These are phyloP conservation scores for Pseudocercospora crystallina DNA, from an alignment of 2,329 filamentous ascomycete species.

Conservation along the genomic window DNA sequence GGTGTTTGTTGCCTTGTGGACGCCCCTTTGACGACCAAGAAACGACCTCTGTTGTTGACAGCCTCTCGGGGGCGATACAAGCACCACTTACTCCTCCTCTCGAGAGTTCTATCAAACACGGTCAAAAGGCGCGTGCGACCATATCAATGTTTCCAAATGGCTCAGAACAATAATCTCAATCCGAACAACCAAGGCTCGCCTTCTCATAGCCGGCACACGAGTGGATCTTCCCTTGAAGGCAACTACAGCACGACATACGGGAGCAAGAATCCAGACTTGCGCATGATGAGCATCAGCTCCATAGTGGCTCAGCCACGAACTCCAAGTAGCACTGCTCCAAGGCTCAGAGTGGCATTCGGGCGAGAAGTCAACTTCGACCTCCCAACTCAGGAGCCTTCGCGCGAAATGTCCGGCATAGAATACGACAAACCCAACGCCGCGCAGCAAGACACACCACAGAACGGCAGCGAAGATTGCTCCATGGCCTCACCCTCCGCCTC, in stretches of 20 bases:
- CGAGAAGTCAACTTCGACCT: slow-evolving; percentile 5
- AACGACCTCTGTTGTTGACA: no score
- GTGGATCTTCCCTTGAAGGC: neutral
- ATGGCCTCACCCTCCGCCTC: no score
- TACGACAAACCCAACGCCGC: no score
- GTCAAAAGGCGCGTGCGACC: neutral
- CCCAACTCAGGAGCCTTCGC: neutral
- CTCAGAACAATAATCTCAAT: neutral
- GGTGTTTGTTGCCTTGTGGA: no score
- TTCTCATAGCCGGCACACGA: neutral
- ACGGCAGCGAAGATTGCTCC: no score
- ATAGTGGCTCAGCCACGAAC: neutral
- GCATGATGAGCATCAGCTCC: neutral
- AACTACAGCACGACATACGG: neutral
- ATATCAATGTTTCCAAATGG: neutral
- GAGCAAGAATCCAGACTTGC: neutral
- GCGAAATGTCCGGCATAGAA: no score
- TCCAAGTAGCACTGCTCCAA: neutral
- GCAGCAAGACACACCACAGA: no score
- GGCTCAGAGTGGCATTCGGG: slow-evolving; percentile 5
- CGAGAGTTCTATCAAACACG: no score
- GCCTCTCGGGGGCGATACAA: no score
- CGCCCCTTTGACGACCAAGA: no score
- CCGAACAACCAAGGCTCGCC: neutral
- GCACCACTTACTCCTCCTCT: no score